Base-by-base conservation (phyloP, 164 flowering plant species). In the Stephania cephalantha region DNA sequence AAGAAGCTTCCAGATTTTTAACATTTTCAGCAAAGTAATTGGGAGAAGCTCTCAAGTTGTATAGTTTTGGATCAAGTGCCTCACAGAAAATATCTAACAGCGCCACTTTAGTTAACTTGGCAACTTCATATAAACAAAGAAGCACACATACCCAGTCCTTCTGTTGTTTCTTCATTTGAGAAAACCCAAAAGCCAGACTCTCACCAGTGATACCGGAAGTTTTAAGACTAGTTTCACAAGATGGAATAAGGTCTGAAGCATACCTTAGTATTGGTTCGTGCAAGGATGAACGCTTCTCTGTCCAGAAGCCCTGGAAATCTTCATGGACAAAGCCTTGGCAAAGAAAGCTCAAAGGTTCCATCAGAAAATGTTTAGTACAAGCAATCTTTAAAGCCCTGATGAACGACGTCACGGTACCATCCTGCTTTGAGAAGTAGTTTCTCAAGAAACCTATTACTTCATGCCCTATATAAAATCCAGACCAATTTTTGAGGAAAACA, bases 341-440 rank as follows among this genome's bases (percentile, higher is more conserved):
- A 46, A 86, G 18, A 78, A 85, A 83, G 84, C 93, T 89, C 18
- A 87, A 66, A 80, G 94, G 95, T 74, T 93, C 93, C 70, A 63
- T 65, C 22, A 81, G 82, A 78, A 95, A 86, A 81, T 93, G 97
- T 65, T 86, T 90, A 55, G 73, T 81, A 81, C 93, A 89, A 15
- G 97, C 94, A 78, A 92, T 89, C 97, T 91, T 94, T 74, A 96
- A 77, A 80, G 95, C 94, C 85, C 91, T 88, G 65, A 91, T 75
- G 74, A 94, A 92, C 69, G 94, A 87, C n/a, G 95, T 88, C 48
- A 92, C 44, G 1, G 98, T 91, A 64, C 97, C 99, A 85, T 91
- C 99, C 74, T 92, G 97, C 74, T 81, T 88, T 45, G 86, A 44
- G 81, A 96, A 94, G 81, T 90, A 88, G 74, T 86, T 90, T 77